Percentiles rank a stretch among this genome's conserved stretches.
phyloP scores from a whole-genome alignment of 352 stramenopile genomes.

The Globisporangium cystogenes region DNA sequence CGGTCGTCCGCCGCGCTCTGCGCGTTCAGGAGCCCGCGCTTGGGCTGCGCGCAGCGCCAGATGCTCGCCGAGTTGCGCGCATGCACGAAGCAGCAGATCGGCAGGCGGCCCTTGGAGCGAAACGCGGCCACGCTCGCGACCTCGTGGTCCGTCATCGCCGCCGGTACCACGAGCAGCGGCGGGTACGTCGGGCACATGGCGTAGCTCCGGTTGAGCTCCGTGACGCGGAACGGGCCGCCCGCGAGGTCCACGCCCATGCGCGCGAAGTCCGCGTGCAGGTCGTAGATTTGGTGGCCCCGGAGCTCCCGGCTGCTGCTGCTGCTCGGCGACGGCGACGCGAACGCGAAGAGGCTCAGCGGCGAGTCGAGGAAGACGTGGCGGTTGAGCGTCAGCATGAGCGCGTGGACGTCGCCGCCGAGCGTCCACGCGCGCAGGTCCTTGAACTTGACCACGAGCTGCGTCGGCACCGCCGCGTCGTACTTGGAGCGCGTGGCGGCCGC shows the following conservation, averaged over 20 bases:
- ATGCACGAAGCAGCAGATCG: slow-evolving; percentile 81
- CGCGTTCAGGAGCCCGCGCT: slow-evolving; percentile 75
- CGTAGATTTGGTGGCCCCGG: slow-evolving; percentile 54
- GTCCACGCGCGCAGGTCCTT: slow-evolving; percentile 73
- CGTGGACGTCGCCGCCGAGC: slow-evolving; percentile 49
- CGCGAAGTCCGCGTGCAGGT: slow-evolving; percentile 61
- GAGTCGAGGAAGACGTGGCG: slow-evolving; percentile 71
- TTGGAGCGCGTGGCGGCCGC: slow-evolving; percentile 20
- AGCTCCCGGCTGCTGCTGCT: slow-evolving; percentile 18
- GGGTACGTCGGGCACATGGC: slow-evolving; percentile 82
- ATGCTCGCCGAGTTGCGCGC: slow-evolving; percentile 60
- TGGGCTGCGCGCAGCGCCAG: slow-evolving; percentile 83
- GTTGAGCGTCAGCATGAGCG: slow-evolving; percentile 67
- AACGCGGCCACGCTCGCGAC: slow-evolving; percentile 68
- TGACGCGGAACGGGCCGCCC: slow-evolving; percentile 39
- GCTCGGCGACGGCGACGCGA: slow-evolving; percentile 20
- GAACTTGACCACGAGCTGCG: slow-evolving; percentile 72
- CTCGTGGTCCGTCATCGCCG: slow-evolving; percentile 52
- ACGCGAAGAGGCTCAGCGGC: slow-evolving; percentile 65
- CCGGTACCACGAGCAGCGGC: slow-evolving; percentile 62
- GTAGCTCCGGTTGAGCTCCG: slow-evolving; percentile 62
- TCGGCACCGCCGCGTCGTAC: slow-evolving; percentile 29
- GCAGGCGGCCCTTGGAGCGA: slow-evolving; percentile 75
- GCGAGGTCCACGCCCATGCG: slow-evolving; percentile 62
- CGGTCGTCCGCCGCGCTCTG: slow-evolving; percentile 69